Evolutionary conservation across 805 yeast species (phyloP).

Genomic region (Saccharomycopsis amapae): DNA sequence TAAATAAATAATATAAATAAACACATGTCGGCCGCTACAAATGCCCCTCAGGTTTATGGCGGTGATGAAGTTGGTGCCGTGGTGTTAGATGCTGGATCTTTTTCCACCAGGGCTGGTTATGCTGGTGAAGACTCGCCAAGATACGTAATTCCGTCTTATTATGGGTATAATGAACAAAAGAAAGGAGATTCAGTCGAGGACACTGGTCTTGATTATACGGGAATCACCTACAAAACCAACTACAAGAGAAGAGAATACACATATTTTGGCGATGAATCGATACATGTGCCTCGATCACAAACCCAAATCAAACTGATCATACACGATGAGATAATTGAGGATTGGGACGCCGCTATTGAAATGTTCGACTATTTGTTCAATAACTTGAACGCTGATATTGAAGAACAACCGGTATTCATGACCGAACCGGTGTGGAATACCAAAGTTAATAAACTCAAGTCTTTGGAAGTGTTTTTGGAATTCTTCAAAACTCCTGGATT

Average conservation of each 20-base stretch:
- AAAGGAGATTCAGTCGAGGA: constrained; percentile 22
- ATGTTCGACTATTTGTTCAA: constrained; percentile 62
- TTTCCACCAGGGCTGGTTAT: constrained; percentile 75
- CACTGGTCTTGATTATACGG: constrained; percentile 7
- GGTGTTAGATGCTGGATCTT: constrained; percentile 88
- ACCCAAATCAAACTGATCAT: constrained; percentile 51
- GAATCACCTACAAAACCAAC: not conserved
- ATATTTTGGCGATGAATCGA: constrained; percentile 35
- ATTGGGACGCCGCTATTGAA: constrained; percentile 81
- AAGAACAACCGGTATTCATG: constrained; percentile 67
- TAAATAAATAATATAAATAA: no score
- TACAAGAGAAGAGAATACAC: constrained; percentile 23
- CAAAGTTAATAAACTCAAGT: constrained; percentile 53
- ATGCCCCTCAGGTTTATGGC: constrained; percentile 32
- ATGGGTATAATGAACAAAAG: constrained; percentile 31
- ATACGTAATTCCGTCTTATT: constrained; percentile 64
- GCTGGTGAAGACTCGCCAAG: constrained; percentile 91
- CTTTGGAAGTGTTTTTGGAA: constrained; percentile 69
- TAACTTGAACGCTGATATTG: constrained; percentile 43
- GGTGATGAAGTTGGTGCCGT: constrained; percentile 84
- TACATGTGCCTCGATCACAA: constrained; percentile 45
- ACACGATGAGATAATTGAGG: constrained; percentile 54
- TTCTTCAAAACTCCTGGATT: constrained; percentile 69
- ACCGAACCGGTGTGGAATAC: constrained; percentile 89
- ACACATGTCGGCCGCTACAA: not conserved